Evolutionary conservation across 2,329 filamentous ascomycete species (phyloP).

Genomic region (Monosporascus sp.): DNA sequence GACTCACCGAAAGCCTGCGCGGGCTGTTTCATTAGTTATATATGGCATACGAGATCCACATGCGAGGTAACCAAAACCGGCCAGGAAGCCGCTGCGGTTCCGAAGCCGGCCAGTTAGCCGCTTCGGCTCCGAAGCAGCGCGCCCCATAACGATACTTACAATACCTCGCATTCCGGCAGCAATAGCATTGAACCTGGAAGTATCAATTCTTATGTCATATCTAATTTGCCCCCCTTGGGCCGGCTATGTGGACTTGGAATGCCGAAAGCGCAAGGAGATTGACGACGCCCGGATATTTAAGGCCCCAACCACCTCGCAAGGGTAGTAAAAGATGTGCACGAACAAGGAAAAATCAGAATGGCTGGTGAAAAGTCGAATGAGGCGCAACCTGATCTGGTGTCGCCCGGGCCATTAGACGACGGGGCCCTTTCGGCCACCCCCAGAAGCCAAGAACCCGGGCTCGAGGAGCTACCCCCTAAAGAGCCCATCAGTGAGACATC

Average conservation of each 20-base stretch:
- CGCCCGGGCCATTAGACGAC: background rate
- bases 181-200: background rate
- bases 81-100: no score
- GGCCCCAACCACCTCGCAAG: no score
- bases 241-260: background rate
- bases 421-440: background rate
- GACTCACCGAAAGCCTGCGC: no score
- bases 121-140: no score
- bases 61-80: no score
- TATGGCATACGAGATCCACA: no score
- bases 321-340: no score
- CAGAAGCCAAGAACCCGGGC: background rate
- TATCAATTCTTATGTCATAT: background rate
- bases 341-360: background rate
- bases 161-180: background rate
- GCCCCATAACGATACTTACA: background rate
- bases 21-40: no score
- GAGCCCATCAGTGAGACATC: background rate
- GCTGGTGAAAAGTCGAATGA: background rate
- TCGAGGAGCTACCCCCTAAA: background rate
- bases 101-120: background rate
- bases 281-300: no score
- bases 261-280: background rate
- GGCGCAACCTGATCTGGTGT: no score
- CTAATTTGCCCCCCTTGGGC: no score